These are phyloP conservation scores for Theobroma cacao DNA, from an alignment of 345 rosid species.

Conservation along the genomic window DNA sequence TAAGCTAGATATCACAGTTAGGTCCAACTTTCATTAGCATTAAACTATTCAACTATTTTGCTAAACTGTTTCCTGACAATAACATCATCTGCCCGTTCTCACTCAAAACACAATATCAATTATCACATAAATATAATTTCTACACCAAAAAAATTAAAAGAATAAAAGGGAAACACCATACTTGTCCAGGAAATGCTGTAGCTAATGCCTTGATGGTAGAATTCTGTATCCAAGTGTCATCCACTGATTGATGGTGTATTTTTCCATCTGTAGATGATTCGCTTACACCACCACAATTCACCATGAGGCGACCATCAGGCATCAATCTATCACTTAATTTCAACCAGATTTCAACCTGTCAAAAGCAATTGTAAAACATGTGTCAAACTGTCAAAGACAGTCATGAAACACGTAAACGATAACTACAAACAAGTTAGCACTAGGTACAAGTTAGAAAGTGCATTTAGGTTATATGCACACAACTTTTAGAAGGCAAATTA, in stretches of 20 bases:
- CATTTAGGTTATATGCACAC: neutral
- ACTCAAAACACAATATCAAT: neutral
- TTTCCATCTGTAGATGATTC: constrained; percentile 26
- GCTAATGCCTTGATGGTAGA: constrained; percentile 57
- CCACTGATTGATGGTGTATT: constrained; percentile 19
- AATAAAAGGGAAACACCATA: constrained; percentile 21
- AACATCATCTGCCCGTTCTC: neutral
- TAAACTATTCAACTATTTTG: neutral
- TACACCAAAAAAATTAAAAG: neutral
- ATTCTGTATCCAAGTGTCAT: constrained; percentile 47
- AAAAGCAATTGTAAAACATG: neutral
- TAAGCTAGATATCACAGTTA: neutral
- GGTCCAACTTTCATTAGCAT: neutral
- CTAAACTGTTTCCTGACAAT: neutral
- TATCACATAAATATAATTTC: neutral
- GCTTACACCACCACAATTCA: constrained; percentile 71
- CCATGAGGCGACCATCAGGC: constrained; percentile 76
- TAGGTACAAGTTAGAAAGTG: neutral
- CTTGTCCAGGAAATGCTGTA: constrained; percentile 70
- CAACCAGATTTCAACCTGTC: constrained; percentile 62
- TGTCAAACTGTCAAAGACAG: neutral
- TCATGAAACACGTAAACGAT: neutral
- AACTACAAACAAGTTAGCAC: neutral
- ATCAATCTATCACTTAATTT: constrained; percentile 57
- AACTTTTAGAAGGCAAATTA: neutral